Base-by-base conservation (phyloP, 2,329 filamentous ascomycete species). In the Colletotrichum sublineola region DNA sequence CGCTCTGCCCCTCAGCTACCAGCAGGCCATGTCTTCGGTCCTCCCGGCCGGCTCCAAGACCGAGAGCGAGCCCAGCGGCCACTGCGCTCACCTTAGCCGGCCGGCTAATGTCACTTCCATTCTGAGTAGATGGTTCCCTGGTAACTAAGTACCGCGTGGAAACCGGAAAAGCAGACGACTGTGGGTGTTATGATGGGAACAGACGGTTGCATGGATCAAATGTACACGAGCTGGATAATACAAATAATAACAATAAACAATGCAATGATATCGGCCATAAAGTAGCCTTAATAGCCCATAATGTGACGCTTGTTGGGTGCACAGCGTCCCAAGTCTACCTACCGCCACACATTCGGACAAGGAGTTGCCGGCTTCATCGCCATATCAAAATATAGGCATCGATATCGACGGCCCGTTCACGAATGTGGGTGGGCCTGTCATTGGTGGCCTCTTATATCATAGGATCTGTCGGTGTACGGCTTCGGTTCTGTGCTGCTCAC, bases 21-120 rank as follows among this genome's bases (percentile, higher is more conserved):
- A 79, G 56, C 53, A 75, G 14, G 62, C 68, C n/a, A 77, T 79
- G 75, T 76, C 77, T 60, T 75, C 50, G 29, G 62, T 67, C 6
- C 48, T 73, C 33, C 67, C 67, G 14, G 50, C 24, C 9, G 68
- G 68, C 44, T 71, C 71, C 48, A 71, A 73, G 62, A 73, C 67
- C 36, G 67, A 62, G 50, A 56, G 36, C 36, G 62, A 71, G 68
- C 67, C 67, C 50, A 71, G 67, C 18, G 71, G 71, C 3, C 71
- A 73, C 67, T 73, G 71, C 38, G 67, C 71, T 52, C 68, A 71
- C 58, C 42, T 73, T 3, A 71, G 67, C 40, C 60, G 70, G 60
- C 70, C 70, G 29, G 38, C 53, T 2, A 70, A 73, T 5, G 70
- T 73, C 1, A 73, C 70, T 12, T 73, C 66, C 5, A 73, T 73